phyloP scores from a whole-genome alignment of 176 grass and related monocot species.

The Triticum urartu region DNA sequence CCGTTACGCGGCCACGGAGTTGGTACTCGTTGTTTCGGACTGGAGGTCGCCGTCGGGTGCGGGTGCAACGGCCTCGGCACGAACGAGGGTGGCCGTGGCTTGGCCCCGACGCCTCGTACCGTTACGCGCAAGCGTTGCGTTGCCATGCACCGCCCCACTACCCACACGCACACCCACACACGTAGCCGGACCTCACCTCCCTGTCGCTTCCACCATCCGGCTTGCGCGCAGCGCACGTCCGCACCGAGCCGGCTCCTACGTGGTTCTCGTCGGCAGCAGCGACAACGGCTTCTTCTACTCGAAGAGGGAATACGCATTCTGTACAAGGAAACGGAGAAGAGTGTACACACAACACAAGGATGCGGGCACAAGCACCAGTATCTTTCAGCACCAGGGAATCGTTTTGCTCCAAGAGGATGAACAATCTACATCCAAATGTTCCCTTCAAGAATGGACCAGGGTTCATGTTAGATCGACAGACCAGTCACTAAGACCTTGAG shows the following conservation, averaged over 20 bases:
- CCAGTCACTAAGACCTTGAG: not conserved
- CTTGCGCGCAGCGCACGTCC: not conserved
- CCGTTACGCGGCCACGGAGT: not conserved
- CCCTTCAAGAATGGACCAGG: not conserved
- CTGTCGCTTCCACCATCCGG: not conserved
- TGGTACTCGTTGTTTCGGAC: no score
- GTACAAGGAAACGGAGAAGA: not conserved
- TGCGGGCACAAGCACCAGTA: not conserved
- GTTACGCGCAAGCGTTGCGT: slow-evolving; percentile 48
- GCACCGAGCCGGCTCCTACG: not conserved
- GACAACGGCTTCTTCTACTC: not conserved
- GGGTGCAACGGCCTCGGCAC: slow-evolving; percentile 35
- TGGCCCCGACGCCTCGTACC: slow-evolving; percentile 31
- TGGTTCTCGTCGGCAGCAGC: not conserved
- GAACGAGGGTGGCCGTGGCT: slow-evolving; percentile 17
- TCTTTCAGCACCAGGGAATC: not conserved
- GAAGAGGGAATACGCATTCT: no score
- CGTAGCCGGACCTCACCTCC: not conserved
- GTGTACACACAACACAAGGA: no score
- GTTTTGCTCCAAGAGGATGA: not conserved
- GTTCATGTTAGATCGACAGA: not conserved
- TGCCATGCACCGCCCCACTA: not conserved
- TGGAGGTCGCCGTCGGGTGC: no score
- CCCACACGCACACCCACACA: not conserved
- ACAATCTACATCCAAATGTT: not conserved